Evolutionary conservation across 805 yeast genomes (phyloP).

Genomic region (Zygosaccharomyces lentus): DNA sequence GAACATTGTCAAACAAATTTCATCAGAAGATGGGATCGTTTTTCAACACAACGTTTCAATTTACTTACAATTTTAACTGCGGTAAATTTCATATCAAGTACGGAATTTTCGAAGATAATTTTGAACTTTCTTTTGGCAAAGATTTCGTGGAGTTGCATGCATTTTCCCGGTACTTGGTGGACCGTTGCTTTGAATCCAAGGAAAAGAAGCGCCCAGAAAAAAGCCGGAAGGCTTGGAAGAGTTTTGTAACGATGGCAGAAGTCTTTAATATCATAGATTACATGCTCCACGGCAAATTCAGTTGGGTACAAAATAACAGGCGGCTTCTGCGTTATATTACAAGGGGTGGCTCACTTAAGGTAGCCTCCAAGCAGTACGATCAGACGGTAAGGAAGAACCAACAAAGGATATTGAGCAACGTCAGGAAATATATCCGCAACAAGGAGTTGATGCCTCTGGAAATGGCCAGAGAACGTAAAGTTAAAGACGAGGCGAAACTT

Average conservation of each 20-base stretch:
- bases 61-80: constrained; percentile 7
- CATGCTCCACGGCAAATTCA: constrained; percentile 12
- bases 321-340: constrained; percentile 6
- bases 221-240: constrained; percentile 9
- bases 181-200: neutral
- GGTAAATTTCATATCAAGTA: constrained; percentile 10
- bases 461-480: constrained; percentile 2
- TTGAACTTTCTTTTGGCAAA: constrained; percentile 1
- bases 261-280: constrained; percentile 9
- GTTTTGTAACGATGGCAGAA: constrained; percentile 10
- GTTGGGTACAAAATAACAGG: constrained; percentile 10
- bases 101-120: constrained; percentile 11
- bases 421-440: constrained; percentile 8
- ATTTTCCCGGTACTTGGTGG: constrained; percentile 10
- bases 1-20: constrained; percentile 9
- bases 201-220: neutral
- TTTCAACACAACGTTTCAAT: constrained; percentile 12
- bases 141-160: constrained; percentile 11
- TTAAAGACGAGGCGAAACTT: neutral
- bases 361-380: constrained; percentile 9
- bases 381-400: constrained; percentile 9
- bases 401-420: constrained; percentile 13
- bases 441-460: constrained; percentile 7
- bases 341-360: constrained; percentile 10
- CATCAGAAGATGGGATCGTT: constrained; percentile 9